Percentiles rank a stretch among this genome's conserved stretches.
These are phyloP conservation scores for Trifolium repens DNA, from an alignment of 306 rosid species.

Conservation along the genomic window DNA sequence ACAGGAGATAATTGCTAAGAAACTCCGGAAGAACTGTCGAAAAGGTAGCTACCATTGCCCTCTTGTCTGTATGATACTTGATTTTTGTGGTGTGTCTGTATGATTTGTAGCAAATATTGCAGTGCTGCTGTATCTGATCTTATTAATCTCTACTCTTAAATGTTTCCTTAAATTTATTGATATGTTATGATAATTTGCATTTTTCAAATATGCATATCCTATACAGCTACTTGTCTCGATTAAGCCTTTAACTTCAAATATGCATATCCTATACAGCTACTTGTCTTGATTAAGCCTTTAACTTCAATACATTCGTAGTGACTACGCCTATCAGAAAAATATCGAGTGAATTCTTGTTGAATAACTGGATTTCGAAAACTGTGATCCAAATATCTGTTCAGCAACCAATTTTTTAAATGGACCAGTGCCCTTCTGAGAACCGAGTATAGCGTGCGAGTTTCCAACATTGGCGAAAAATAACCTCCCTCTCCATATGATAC, in stretches of 20 bases:
- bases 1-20: constrained; percentile 85
- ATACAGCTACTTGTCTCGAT: background rate
- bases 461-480: background rate
- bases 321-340: too few relatives aligned
- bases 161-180: too few relatives aligned
- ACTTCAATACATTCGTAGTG: too few relatives aligned
- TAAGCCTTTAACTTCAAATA: background rate
- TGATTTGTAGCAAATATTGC: background rate
- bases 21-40: constrained; percentile 78
- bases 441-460: background rate
- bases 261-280: too few relatives aligned
- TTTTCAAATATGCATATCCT: background rate
- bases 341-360: too few relatives aligned
- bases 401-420: too few relatives aligned
- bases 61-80: constrained; percentile 45
- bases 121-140: background rate
- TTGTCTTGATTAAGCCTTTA: too few relatives aligned
- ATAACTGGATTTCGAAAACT: too few relatives aligned
- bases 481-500: background rate
- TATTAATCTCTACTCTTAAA: constrained; percentile 42
- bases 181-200: background rate
- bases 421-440: background rate
- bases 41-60: constrained; percentile 73
- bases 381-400: too few relatives aligned
- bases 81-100: constrained; percentile 43